Evolutionary conservation across 257 asterid genomes (phyloP).

Genomic region (Petunia secreta): DNA sequence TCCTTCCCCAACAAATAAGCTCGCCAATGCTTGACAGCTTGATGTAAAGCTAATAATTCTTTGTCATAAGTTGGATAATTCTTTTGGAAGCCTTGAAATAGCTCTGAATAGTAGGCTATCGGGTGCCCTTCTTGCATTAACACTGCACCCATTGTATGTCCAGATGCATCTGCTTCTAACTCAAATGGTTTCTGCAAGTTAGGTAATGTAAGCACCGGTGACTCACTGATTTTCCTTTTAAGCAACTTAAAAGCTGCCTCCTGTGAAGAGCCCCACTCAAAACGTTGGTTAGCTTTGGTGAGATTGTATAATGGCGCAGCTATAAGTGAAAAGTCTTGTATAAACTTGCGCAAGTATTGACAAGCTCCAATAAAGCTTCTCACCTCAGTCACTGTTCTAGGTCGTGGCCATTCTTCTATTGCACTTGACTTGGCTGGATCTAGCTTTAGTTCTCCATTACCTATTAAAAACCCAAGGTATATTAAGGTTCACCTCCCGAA

Average conservation of each 20-base stretch:
- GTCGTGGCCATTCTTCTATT: neutral
- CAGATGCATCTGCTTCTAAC: neutral
- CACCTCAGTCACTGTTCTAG: neutral
- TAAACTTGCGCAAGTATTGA: neutral
- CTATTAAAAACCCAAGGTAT: constrained; percentile 5
- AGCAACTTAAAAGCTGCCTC: neutral
- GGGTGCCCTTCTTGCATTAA: neutral
- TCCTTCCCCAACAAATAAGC: neutral
- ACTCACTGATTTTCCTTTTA: neutral
- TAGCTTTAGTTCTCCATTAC: neutral
- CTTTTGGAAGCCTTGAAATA: no score
- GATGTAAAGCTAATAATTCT: neutral
- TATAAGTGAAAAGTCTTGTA: neutral
- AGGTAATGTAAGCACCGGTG: neutral
- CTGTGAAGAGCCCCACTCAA: neutral
- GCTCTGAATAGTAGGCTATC: neutral
- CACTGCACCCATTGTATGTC: neutral
- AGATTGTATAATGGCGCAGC: neutral
- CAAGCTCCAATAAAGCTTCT: constrained; percentile 14
- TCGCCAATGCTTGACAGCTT: constrained; percentile 9
- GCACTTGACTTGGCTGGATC: neutral
- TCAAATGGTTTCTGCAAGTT: neutral
- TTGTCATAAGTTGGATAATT: neutral
- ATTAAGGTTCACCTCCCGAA: neutral
- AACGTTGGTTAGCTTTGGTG: neutral